These are phyloP conservation scores for Zygotorulaspora chibaensis DNA, from an alignment of 805 yeast species.

Conservation along the genomic window DNA sequence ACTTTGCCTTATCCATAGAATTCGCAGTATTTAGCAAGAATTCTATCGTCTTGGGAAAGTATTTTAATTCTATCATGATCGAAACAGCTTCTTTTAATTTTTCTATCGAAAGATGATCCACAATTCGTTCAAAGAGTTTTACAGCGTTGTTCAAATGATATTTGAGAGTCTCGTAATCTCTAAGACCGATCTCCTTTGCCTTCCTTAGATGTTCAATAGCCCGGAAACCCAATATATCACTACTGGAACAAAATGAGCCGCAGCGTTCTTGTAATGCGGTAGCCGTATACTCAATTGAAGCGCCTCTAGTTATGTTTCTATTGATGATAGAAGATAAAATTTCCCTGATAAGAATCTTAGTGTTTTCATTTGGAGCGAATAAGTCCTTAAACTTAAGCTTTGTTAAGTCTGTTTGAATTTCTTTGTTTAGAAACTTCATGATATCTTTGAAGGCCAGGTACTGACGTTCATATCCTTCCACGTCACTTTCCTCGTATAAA, in stretches of 20 bases:
- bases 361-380: slow-evolving; percentile 61
- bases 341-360: slow-evolving; percentile 66
- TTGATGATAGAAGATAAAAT: slow-evolving; percentile 84
- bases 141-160: slow-evolving; percentile 72
- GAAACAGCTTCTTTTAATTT: slow-evolving; percentile 75
- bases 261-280: slow-evolving; percentile 85
- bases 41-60: slow-evolving; percentile 80
- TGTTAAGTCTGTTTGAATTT: slow-evolving; percentile 64
- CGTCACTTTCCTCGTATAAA: slow-evolving; percentile 64
- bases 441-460: slow-evolving; percentile 54
- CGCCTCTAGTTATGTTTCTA: slow-evolving; percentile 85
- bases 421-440: slow-evolving; percentile 61
- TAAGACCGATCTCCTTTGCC: slow-evolving; percentile 70
- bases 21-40: slow-evolving; percentile 73
- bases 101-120: slow-evolving; percentile 71
- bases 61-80: slow-evolving; percentile 73
- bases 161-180: slow-evolving; percentile 66
- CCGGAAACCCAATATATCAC: slow-evolving; percentile 88
- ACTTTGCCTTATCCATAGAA: slow-evolving; percentile 57
- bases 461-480: slow-evolving; percentile 34
- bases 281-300: slow-evolving; percentile 86
- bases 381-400: slow-evolving; percentile 68
- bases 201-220: slow-evolving; percentile 88
- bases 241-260: slow-evolving; percentile 90
- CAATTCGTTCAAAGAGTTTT: slow-evolving; percentile 70